Evolutionary conservation across 2,329 filamentous ascomycete genomes (phyloP).

Genomic region (Mariannaea elegans): DNA sequence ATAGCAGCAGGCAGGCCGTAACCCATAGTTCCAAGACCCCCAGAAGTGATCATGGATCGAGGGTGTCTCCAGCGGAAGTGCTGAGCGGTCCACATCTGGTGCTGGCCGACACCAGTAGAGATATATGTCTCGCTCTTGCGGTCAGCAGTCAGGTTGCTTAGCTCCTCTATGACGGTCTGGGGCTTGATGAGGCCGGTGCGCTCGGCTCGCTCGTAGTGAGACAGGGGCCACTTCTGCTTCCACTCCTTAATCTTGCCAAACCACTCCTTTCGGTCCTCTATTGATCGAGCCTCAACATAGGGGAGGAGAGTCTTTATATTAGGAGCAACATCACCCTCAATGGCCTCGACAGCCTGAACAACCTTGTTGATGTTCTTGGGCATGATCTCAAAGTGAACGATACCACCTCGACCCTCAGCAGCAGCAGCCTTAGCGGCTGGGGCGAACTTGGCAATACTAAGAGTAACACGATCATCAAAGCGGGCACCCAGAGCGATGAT

Average conservation of each 20-base stretch:
- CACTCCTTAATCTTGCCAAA: slow-evolving; percentile 88
- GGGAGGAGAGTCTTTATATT: slow-evolving; percentile 83
- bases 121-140: slow-evolving; percentile 77
- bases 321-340: slow-evolving; percentile 88
- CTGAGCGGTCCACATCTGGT: slow-evolving; percentile 98
- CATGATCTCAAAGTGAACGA: slow-evolving; percentile 98
- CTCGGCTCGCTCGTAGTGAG: slow-evolving; percentile 80
- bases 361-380: slow-evolving; percentile 99
- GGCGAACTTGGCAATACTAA: slow-evolving; percentile 84
- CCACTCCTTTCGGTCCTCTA: slow-evolving; percentile 80
- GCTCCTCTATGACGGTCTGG: slow-evolving; percentile 88
- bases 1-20: slow-evolving; percentile 94
- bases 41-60: slow-evolving; percentile 93
- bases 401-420: slow-evolving; percentile 86
- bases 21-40: slow-evolving; percentile 89
- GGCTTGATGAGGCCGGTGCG: slow-evolving; percentile 88
- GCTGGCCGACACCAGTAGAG: slow-evolving; percentile 65
- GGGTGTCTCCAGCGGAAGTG: slow-evolving; percentile 95
- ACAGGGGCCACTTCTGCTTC: slow-evolving; percentile 91
- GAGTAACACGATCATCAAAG: slow-evolving; percentile 95
- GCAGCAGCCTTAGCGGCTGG: slow-evolving; percentile 87
- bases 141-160: slow-evolving; percentile 82
- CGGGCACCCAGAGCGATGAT: slow-evolving; percentile 94
- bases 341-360: slow-evolving; percentile 92
- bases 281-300: slow-evolving; percentile 68